phyloP scores from a whole-genome alignment of 2,329 filamentous ascomycete species.

The Talaromyces funiculosus region DNA sequence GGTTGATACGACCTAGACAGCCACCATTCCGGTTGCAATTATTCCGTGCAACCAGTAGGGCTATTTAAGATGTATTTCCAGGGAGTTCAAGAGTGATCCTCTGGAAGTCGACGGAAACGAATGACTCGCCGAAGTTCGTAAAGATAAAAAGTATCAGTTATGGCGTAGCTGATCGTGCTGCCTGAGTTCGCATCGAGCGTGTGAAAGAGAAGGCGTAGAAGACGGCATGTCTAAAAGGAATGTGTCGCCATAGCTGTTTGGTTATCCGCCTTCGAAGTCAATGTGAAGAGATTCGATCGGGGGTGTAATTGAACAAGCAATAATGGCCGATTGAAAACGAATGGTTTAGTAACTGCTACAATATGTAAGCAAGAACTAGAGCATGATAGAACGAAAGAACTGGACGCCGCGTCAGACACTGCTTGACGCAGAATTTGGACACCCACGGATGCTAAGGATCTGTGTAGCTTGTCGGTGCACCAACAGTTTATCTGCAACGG shows the following conservation, averaged over 20 bases:
- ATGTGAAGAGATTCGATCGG: not conserved
- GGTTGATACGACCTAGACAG: not conserved
- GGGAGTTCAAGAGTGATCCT: not conserved
- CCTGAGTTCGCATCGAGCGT: conserved; percentile 4
- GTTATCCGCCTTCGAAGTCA: not conserved
- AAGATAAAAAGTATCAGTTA: not conserved
- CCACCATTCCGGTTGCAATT: not conserved
- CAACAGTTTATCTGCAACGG: conserved; percentile 6
- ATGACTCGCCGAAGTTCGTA: conserved; percentile 2
- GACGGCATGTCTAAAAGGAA: conserved; percentile 2
- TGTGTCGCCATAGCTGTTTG: not conserved
- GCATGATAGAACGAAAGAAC: not conserved
- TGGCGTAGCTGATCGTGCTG: not conserved
- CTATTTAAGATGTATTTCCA: not conserved
- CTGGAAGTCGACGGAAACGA: conserved; percentile 2
- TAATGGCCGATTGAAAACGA: not conserved
- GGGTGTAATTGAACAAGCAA: not conserved
- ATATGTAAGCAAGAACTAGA: not conserved
- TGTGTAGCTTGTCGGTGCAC: not conserved
- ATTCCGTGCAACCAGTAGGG: not conserved
- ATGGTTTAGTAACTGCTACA: not conserved
- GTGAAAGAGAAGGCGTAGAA: not conserved
- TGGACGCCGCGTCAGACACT: not conserved
- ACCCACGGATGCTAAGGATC: not conserved
- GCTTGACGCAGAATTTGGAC: conserved; percentile 4